phyloP scores from a whole-genome alignment of 371 early-diverging fungal species.

The Rhizomucor pusillus region DNA sequence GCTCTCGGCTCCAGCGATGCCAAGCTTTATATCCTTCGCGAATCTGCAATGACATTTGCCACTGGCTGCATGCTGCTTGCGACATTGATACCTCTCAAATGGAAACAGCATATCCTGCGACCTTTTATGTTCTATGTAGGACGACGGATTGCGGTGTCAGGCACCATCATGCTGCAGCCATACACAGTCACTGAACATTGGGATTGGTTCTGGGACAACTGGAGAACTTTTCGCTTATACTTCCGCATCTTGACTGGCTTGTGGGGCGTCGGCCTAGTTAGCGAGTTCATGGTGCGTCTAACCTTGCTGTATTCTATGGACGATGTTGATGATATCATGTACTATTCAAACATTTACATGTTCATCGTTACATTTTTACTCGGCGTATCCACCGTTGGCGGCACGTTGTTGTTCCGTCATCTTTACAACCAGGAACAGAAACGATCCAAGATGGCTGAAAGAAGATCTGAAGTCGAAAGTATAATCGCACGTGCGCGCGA shows the following conservation, averaged over 20 bases:
- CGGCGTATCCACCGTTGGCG: slow-evolving; percentile 26
- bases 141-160: slow-evolving; percentile 35
- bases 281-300: slow-evolving; percentile 45
- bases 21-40: slow-evolving; percentile 45
- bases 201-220: slow-evolving; percentile 46
- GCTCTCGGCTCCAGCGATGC: slow-evolving; percentile 48
- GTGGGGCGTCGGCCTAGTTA: slow-evolving; percentile 43
- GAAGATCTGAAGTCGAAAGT: slow-evolving; percentile 26
- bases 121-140: slow-evolving; percentile 50
- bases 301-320: slow-evolving; percentile 32
- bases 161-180: slow-evolving; percentile 22
- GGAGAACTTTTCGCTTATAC: slow-evolving; percentile 28
- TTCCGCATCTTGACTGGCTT: slow-evolving; percentile 35
- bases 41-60: slow-evolving; percentile 47
- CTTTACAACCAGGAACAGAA: slow-evolving; percentile 34
- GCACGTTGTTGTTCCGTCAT: slow-evolving; percentile 32
- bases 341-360: slow-evolving; percentile 44
- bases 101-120: slow-evolving; percentile 22
- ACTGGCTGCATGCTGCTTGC: slow-evolving; percentile 42
- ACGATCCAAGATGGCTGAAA: slow-evolving; percentile 23
- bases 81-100: slow-evolving; percentile 40
- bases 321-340: slow-evolving; percentile 38
- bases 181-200: slow-evolving; percentile 28
- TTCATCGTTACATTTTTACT: slow-evolving; percentile 26
- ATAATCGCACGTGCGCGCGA: slow-evolving; percentile 21